Conservation (phyloP, 768 basidiomycete genomes). For the Krasilnikovozyma curviuscula region DNA sequence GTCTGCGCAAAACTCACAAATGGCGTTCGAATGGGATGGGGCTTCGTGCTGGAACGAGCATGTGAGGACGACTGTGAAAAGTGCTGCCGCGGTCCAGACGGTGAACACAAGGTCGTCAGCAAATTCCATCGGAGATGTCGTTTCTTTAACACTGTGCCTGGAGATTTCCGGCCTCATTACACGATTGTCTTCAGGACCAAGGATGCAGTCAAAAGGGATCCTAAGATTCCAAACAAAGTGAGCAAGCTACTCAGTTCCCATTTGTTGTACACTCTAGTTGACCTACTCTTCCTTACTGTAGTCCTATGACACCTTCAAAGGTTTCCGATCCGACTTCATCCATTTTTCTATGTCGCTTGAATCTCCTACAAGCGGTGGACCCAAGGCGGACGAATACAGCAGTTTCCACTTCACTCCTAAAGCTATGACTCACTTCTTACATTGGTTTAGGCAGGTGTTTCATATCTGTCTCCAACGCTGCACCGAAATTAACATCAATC, state of each 20-base stretch:
- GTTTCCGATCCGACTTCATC: constrained; percentile 82
- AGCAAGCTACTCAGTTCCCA: constrained; percentile 8
- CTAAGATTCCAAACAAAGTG: constrained; percentile 12
- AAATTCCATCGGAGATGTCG: constrained; percentile 62
- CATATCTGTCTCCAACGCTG: neutral
- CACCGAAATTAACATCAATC: neutral
- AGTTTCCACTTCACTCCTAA: constrained; percentile 71
- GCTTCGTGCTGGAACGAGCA: constrained; percentile 59
- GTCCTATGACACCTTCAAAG: constrained; percentile 51
- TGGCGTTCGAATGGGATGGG: constrained; percentile 72
- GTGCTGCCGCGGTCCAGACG: too few species aligned
- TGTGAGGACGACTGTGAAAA: constrained; percentile 45
- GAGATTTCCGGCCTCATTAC: constrained; percentile 66
- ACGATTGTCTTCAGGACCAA: constrained; percentile 39
- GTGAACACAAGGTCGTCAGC: too few species aligned
- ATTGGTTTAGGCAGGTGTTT: constrained; percentile 55
- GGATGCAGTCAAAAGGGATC: constrained; percentile 16
- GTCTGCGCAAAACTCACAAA: constrained; percentile 64
- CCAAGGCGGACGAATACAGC: constrained; percentile 30
- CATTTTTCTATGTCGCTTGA: constrained; percentile 74
- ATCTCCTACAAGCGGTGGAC: constrained; percentile 33
- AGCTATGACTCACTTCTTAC: constrained; percentile 71
- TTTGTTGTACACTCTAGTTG: neutral
- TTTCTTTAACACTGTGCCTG: too few species aligned
- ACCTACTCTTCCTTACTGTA: neutral